Conservation (phyloP, 768 basidiomycete species). For the Piloderma croceum region DNA sequence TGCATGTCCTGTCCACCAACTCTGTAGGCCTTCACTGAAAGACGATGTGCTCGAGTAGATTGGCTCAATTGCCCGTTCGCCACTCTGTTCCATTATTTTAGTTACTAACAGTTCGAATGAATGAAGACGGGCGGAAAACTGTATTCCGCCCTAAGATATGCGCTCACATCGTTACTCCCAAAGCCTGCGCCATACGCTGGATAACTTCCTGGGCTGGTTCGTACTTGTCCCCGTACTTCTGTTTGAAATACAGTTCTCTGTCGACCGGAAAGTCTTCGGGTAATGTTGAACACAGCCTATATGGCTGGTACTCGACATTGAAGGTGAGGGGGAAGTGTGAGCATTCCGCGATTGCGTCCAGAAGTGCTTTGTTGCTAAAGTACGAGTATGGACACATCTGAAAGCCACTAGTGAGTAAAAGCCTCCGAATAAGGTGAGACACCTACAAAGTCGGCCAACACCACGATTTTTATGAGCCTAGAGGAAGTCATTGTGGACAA, state of each 20-base stretch:
- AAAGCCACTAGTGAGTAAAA: too few relatives aligned
- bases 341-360: slow-evolving; percentile 31
- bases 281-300: slow-evolving; percentile 22
- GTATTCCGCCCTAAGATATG: background rate
- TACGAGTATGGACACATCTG: slow-evolving; percentile 35
- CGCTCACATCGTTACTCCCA: slow-evolving; percentile 22
- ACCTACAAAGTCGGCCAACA: too few relatives aligned
- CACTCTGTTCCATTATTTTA: too few relatives aligned
- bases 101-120: too few relatives aligned
- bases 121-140: background rate
- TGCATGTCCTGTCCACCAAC: slow-evolving; percentile 38
- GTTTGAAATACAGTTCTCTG: slow-evolving; percentile 19
- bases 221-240: slow-evolving; percentile 24
- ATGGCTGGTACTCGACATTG: slow-evolving; percentile 33
- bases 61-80: slow-evolving; percentile 35
- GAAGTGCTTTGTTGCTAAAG: slow-evolving; percentile 32
- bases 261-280: slow-evolving; percentile 6
- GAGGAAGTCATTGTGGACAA: too few relatives aligned
- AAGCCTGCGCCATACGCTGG: slow-evolving; percentile 24
- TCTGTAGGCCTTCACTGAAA: slow-evolving; percentile 39
- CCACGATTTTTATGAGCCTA: too few relatives aligned
- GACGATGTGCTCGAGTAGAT: slow-evolving; percentile 39
- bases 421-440: too few relatives aligned
- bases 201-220: slow-evolving; percentile 22
- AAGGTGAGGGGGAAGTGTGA: slow-evolving; percentile 27